Conservation (phyloP, 169 alveolate species). For the Pseudocohnilembus persalinus region DNA sequence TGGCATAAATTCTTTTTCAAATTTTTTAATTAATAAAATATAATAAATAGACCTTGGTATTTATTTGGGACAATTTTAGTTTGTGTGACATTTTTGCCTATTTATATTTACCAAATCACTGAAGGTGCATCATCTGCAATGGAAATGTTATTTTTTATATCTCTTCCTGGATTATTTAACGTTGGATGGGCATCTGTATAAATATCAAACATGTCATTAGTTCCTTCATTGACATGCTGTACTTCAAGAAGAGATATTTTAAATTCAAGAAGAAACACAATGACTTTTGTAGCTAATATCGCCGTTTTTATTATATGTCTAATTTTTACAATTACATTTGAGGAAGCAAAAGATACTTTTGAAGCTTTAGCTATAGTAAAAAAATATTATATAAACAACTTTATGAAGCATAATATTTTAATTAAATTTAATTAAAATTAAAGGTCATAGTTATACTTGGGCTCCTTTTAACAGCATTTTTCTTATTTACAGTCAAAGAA, state of each 20-base stretch:
- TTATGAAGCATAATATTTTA: too few species aligned
- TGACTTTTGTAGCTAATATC: constrained; percentile 56
- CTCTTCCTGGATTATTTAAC: constrained; percentile 68
- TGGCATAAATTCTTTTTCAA: too few species aligned
- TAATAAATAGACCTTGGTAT: constrained; percentile 66
- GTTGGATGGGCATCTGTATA: constrained; percentile 81
- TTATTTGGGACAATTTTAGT: constrained; percentile 58
- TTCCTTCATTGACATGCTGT: constrained; percentile 59
- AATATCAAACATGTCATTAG: constrained; percentile 75
- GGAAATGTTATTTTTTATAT: constrained; percentile 43
- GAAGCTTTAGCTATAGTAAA: constrained; percentile 21
- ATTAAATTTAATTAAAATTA: too few species aligned
- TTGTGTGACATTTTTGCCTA: constrained; percentile 53
- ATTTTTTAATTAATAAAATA: too few species aligned
- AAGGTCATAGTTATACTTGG: not conserved
- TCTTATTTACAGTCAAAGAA: not conserved
- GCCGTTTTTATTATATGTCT: constrained; percentile 41
- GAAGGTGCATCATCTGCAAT: not conserved
- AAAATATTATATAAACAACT: not conserved
- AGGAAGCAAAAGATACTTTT: constrained; percentile 37
- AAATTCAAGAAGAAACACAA: constrained; percentile 54
- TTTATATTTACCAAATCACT: constrained; percentile 14
- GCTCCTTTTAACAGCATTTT: not conserved
- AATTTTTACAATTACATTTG: constrained; percentile 14
- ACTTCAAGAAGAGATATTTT: constrained; percentile 56